phyloP scores from a whole-genome alignment of 352 stramenopile genomes.

The Globisporangium parvum region DNA sequence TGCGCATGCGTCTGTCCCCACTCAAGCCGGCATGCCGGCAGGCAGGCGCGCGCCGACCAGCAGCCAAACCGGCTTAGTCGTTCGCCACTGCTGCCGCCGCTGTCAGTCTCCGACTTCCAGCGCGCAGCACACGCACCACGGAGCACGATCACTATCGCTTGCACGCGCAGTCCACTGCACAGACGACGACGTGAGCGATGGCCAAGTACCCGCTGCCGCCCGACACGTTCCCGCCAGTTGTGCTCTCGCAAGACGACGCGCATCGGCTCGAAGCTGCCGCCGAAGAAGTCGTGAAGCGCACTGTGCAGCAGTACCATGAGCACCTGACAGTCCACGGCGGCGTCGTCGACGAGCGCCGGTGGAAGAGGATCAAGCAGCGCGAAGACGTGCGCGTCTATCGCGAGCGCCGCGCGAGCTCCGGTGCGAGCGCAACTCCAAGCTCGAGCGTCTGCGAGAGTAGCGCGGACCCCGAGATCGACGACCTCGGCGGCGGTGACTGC shows the following conservation, averaged over 20 bases:
- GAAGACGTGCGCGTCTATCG: conserved; percentile 13
- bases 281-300: conserved; percentile 32
- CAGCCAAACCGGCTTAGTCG: too few relatives aligned
- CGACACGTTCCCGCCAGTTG: conserved; percentile 35
- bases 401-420: conserved; percentile 4
- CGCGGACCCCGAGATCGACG: not conserved
- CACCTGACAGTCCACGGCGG: conserved; percentile 27
- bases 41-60: too few relatives aligned
- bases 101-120: too few relatives aligned
- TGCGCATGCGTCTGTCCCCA: too few relatives aligned
- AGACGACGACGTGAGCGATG: not conserved
- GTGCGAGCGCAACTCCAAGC: not conserved
- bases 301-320: conserved; percentile 35
- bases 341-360: conserved; percentile 32
- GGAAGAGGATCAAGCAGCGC: conserved; percentile 47
- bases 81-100: too few relatives aligned
- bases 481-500: not conserved
- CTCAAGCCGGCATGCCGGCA: too few relatives aligned
- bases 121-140: too few relatives aligned
- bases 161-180: too few relatives aligned
- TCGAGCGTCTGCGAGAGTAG: not conserved
- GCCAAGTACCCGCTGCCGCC: conserved; percentile 24
- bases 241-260: conserved; percentile 32
- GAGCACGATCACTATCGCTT: too few relatives aligned
- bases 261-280: conserved; percentile 28